These are phyloP conservation scores for Parathielavia hyrcaniae DNA, from an alignment of 495 filamentous ascomycete species.

Conservation along the genomic window DNA sequence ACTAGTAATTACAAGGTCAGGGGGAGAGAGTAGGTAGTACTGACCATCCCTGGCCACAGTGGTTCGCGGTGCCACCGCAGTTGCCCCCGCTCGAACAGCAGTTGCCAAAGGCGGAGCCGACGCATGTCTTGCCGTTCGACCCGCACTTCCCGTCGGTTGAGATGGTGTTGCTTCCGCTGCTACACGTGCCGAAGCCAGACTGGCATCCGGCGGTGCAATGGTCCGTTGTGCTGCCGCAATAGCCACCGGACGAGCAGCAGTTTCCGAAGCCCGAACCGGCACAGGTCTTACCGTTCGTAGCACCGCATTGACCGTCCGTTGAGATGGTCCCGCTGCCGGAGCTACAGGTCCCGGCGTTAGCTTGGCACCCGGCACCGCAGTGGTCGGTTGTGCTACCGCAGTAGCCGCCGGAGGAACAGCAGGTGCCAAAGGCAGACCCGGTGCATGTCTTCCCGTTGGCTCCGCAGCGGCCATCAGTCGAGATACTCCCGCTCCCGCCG, in stretches of 20 bases:
- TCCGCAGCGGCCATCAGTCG: no score
- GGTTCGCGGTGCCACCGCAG: not conserved
- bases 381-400: not conserved
- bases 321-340: not conserved
- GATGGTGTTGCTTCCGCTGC: not conserved
- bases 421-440: not conserved
- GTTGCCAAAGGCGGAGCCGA: not conserved
- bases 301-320: not conserved
- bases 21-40: not conserved
- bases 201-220: not conserved
- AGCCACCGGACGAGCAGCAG: not conserved
- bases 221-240: not conserved
- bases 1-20: no score
- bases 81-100: not conserved
- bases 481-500: not conserved
- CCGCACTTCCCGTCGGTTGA: not conserved
- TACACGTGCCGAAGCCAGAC: not conserved
- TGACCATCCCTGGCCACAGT: not conserved
- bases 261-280: not conserved
- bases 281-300: not conserved
- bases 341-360: not conserved
- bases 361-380: not conserved
- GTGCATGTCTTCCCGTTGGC: not conserved
- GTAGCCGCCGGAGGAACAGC: not conserved
- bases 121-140: not conserved